phyloP scores from a whole-genome alignment of 352 stramenopile genomes.

The Blastocystis sp. region DNA sequence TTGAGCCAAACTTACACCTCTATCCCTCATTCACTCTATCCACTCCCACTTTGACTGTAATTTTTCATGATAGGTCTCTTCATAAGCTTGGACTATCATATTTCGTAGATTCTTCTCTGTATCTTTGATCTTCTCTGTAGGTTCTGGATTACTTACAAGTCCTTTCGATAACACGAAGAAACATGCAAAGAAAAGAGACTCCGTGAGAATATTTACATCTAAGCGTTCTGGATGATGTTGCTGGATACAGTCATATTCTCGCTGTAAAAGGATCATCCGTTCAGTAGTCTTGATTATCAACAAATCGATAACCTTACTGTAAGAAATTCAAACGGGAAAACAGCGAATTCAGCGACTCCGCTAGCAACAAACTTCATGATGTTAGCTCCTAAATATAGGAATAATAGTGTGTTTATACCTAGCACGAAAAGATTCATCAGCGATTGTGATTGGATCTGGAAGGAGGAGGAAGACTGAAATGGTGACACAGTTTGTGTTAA shows the following conservation, averaged over 20 bases:
- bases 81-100: slow-evolving; percentile 39
- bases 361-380: slow-evolving; percentile 35
- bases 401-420: background rate
- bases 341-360: background rate
- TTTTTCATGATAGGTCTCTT: slow-evolving; percentile 15
- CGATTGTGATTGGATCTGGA: background rate
- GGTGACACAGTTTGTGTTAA: background rate
- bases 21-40: background rate
- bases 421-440: background rate
- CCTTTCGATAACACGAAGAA: slow-evolving; percentile 57
- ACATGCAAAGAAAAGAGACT: slow-evolving; percentile 55
- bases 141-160: background rate
- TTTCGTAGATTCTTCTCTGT: background rate
- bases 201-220: slow-evolving; percentile 28
- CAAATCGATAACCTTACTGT: background rate
- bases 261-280: slow-evolving; percentile 23
- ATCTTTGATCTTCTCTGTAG: background rate
- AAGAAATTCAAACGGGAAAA: slow-evolving; percentile 39
- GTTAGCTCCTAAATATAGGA: background rate
- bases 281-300: slow-evolving; percentile 5
- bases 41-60: background rate
- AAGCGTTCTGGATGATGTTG: background rate
- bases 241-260: slow-evolving; percentile 28
- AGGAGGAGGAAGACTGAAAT: background rate
- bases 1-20: background rate